Evolutionary conservation across 768 basidiomycete genomes (phyloP).

Genomic region (Imleria badia): DNA sequence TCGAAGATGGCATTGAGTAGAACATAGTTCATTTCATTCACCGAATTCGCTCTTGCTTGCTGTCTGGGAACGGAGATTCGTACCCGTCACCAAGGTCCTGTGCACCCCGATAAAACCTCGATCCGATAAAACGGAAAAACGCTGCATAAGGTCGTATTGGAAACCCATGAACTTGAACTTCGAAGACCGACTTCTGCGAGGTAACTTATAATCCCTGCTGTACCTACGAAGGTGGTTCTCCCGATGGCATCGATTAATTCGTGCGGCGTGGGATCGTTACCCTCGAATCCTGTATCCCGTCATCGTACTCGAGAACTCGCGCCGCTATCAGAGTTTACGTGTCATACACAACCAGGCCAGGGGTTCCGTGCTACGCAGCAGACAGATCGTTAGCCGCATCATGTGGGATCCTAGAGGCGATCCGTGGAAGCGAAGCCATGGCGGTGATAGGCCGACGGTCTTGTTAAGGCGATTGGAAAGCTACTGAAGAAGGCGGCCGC

Average conservation of each 20-base stretch:
- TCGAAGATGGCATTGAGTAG: constrained; percentile 5
- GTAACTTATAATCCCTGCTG: constrained; percentile 14
- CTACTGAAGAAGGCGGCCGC: constrained; percentile 22
- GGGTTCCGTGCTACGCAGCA: constrained; percentile 9
- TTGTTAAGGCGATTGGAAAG: constrained; percentile 8
- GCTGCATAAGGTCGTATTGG: constrained; percentile 16
- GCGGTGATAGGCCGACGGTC: constrained; percentile 28
- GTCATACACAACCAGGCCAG: constrained; percentile 8
- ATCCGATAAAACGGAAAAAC: constrained; percentile 15
- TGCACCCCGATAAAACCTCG: constrained; percentile 21
- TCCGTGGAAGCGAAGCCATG: constrained; percentile 19
- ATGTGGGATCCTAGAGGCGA: constrained; percentile 14
- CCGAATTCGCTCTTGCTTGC: constrained; percentile 28
- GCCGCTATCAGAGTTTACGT: constrained; percentile 34
- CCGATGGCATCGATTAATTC: constrained; percentile 33
- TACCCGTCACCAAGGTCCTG: constrained; percentile 19
- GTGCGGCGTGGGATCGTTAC: constrained; percentile 20
- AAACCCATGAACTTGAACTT: constrained; percentile 12
- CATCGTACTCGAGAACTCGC: constrained; percentile 18
- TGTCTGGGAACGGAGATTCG: constrained; percentile 21
- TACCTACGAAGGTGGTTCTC: constrained; percentile 16
- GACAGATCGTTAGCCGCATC: constrained; percentile 7
- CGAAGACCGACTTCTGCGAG: constrained; percentile 16
- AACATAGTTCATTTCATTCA: constrained; percentile 4
- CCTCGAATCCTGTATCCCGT: constrained; percentile 29